Percentiles rank a stretch among this genome's conserved stretches.
Conservation (phyloP, 1,139 yeast species). For the Yamadazyma dendronema region DNA sequence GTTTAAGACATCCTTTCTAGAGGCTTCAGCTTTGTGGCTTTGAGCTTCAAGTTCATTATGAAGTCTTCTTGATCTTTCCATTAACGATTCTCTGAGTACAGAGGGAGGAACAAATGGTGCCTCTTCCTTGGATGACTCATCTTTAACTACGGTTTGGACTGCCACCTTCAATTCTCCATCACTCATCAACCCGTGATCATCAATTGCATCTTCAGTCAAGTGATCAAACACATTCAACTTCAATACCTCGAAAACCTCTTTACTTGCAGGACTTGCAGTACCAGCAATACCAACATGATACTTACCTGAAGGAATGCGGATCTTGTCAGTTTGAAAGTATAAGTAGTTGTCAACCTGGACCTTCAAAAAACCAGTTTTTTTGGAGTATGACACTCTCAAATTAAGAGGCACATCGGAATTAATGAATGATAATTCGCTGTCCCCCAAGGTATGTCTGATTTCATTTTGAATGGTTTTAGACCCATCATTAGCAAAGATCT, state of each 20-base stretch:
- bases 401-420: slow-evolving; percentile 70
- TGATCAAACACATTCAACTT: slow-evolving; percentile 53
- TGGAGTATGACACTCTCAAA: slow-evolving; percentile 59
- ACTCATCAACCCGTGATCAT: slow-evolving; percentile 55
- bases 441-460: slow-evolving; percentile 44
- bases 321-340: slow-evolving; percentile 61
- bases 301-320: slow-evolving; percentile 37
- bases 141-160: slow-evolving; percentile 8
- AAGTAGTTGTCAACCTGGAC: slow-evolving; percentile 69
- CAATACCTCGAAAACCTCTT: slow-evolving; percentile 61
- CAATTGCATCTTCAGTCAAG: slow-evolving; percentile 53
- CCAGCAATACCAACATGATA: slow-evolving; percentile 56
- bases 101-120: slow-evolving; percentile 20
- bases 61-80: slow-evolving; percentile 34
- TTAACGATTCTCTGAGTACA: slow-evolving; percentile 32
- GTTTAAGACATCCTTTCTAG: not conserved
- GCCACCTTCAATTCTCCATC: slow-evolving; percentile 37
- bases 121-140: slow-evolving; percentile 5
- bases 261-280: slow-evolving; percentile 30
- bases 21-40: not conserved
- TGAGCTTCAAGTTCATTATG: slow-evolving; percentile 21
- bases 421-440: slow-evolving; percentile 59
- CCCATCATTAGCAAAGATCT: slow-evolving; percentile 60
- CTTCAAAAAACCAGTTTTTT: slow-evolving; percentile 44
- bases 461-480: slow-evolving; percentile 26